Percentiles rank a stretch among this genome's conserved stretches.
phyloP scores from a whole-genome alignment of 179 eudicot genomes.

The Vitellaria paradoxa region DNA sequence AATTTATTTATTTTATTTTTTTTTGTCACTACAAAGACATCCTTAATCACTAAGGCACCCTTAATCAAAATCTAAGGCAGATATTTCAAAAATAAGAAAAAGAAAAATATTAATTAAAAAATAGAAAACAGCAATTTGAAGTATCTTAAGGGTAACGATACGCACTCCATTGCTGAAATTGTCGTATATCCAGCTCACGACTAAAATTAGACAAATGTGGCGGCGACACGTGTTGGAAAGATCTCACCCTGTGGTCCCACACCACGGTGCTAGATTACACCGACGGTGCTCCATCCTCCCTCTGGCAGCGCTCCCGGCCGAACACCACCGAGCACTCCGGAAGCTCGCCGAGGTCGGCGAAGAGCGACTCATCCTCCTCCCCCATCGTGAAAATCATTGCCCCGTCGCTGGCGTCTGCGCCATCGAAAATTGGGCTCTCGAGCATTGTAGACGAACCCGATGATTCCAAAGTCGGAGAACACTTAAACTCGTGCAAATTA shows the following conservation, averaged over 20 bases:
- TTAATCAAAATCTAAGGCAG: conserved; percentile 15
- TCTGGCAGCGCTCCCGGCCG: conserved; percentile 23
- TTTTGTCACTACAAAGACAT: too few species aligned
- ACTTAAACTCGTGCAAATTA: conserved; percentile 8
- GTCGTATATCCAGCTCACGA: neutral
- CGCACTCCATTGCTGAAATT: conserved; percentile 22
- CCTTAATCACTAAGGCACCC: too few species aligned
- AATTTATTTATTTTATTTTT: too few species aligned
- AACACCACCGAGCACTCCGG: conserved; percentile 53
- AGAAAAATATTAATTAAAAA: conserved; percentile 2
- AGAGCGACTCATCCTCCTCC: conserved; percentile 60
- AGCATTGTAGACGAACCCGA: conserved; percentile 20
- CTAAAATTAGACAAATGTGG: neutral
- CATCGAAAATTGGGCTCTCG: conserved; percentile 33
- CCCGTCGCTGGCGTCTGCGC: conserved; percentile 25
- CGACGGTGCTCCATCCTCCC: conserved; percentile 25
- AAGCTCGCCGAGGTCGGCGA: conserved; percentile 59
- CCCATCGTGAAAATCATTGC: conserved; percentile 44
- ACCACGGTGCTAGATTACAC: conserved; percentile 41
- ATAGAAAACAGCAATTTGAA: conserved; percentile 13
- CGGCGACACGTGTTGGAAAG: neutral
- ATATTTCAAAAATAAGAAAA: conserved; percentile 14
- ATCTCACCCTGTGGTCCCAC: conserved; percentile 43
- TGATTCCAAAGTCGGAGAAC: conserved; percentile 11
- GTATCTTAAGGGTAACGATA: conserved; percentile 43